These are phyloP conservation scores for Ascosphaera apis DNA, from an alignment of 2,329 filamentous ascomycete species.

Conservation along the genomic window DNA sequence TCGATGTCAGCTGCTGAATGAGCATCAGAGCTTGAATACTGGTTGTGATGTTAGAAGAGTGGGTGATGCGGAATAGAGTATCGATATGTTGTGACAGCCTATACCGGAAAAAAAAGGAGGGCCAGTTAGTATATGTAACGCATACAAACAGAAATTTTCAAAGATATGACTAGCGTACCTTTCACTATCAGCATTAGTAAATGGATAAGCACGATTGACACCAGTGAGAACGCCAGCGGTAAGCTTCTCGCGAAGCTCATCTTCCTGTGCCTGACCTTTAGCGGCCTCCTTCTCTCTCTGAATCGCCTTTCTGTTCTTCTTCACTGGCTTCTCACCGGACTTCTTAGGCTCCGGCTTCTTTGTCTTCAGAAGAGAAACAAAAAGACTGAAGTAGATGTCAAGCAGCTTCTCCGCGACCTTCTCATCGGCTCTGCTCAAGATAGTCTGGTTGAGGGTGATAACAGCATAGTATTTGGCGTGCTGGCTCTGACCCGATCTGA, in stretches of 20 bases:
- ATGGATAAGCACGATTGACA: slow-evolving; percentile 89
- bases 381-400: slow-evolving; percentile 79
- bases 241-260: slow-evolving; percentile 70
- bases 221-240: slow-evolving; percentile 79
- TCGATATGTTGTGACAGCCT: slow-evolving; percentile 74
- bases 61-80: slow-evolving; percentile 84
- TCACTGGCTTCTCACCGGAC: slow-evolving; percentile 24
- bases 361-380: slow-evolving; percentile 57
- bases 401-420: slow-evolving; percentile 58
- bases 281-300: slow-evolving; percentile 7
- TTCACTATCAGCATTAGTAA: slow-evolving; percentile 57
- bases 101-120: no score
- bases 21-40: slow-evolving; percentile 87
- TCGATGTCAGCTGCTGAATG: slow-evolving; percentile 71
- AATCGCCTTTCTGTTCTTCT: slow-evolving; percentile 9
- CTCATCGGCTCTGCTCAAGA: slow-evolving; percentile 65
- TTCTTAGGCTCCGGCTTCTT: slow-evolving; percentile 14
- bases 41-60: slow-evolving; percentile 97
- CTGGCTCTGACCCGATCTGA: slow-evolving; percentile 64
- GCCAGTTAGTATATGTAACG: not conserved
- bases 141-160: not conserved
- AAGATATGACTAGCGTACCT: slow-evolving; percentile 28
- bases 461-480: slow-evolving; percentile 90
- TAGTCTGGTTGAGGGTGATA: slow-evolving; percentile 92
- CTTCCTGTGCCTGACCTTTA: slow-evolving; percentile 24